A percentile compares a stretch with the other conserved stretches of the same genome.
Conservation (phyloP, 2,329 filamentous ascomycete genomes). For the Sclerotinia glacialis region DNA sequence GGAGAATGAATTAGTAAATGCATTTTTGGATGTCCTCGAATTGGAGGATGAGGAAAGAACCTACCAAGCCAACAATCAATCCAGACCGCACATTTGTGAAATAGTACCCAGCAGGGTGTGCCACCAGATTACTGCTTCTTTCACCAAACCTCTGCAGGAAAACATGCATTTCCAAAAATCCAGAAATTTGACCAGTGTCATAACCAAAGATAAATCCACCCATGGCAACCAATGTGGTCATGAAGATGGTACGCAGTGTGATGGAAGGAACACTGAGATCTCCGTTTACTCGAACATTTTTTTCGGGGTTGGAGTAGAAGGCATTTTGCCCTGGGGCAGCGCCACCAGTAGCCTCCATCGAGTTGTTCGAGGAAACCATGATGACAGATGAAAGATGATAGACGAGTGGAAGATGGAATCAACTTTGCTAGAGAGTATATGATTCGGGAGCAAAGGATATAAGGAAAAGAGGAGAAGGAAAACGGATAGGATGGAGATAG, state of each 20-base stretch:
- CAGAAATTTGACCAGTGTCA: conserved; percentile 46
- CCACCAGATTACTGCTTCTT: conserved; percentile 27
- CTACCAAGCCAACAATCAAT: conserved; percentile 56
- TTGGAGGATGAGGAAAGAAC: background rate
- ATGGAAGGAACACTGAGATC: conserved; percentile 16
- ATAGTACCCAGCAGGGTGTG: conserved; percentile 31
- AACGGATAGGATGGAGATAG: background rate
- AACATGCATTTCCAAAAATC: conserved; percentile 60
- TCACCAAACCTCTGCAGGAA: conserved; percentile 55
- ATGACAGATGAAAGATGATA: background rate
- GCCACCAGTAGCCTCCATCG: conserved; percentile 1
- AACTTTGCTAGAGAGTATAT: background rate
- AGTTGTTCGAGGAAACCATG: conserved; percentile 4
- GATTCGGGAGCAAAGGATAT: background rate
- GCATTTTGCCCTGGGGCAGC: background rate
- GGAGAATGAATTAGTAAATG: background rate
- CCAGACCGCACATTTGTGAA: conserved; percentile 63
- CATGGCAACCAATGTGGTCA: conserved; percentile 29
- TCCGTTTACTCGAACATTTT: background rate
- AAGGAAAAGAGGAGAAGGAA: background rate
- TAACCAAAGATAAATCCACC: conserved; percentile 42
- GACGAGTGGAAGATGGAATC: background rate
- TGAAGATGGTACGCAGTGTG: conserved; percentile 25
- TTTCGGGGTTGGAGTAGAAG: conserved; percentile 1
- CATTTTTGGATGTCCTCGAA: background rate